Base-by-base conservation (phyloP, 2,329 filamentous ascomycete genomes). In the Cytospora piceae region DNA sequence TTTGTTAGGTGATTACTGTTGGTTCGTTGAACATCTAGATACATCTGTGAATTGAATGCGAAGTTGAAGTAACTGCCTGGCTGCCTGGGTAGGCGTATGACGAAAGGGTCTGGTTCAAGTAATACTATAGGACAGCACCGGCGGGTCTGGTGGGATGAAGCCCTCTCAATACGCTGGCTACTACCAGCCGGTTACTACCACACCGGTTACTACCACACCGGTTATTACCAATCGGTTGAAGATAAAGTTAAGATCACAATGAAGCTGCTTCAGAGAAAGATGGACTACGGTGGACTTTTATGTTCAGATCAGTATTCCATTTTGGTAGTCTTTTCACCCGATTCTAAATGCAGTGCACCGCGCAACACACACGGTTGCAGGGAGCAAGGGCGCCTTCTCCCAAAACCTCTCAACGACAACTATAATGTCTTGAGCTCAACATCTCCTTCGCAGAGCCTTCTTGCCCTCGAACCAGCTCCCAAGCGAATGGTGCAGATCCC, bases 321-420 rank as follows among this genome's bases (percentile, higher is more conserved):
- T 68, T 68, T 61, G 70, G 70, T 71, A 70, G 63, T 67, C 69
- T 68, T 68, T 69, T 68, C 70, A 65, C 68, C 69, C 59, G 64
- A 71, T 65, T 73, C 72, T 74, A 73, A 69, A 72, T 71, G 71
- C 69, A 70, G 58, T 71, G 67, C 70, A 69, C 70, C 20, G n/a
- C 34, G 63, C 58, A 61, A 46, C 52, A 52, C 49, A 22, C 32
- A 42, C 32, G 27, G 27, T 64, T 61, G 58, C 52, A 39, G 27
- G 42, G 29, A 53, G 58, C 22, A 34, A 61, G 39, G 53, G 58
- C 61, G 29, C 53, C 15, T 4, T 42, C 24, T 51, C 32, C 34
- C 34, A 20, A 3, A 31, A n/a, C 42, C 29, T 51, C 24, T n/a
- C 42, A 22, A 46, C n/a, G n/a, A 49, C 46, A 14, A 49, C 46